phyloP scores from a whole-genome alignment of 768 basidiomycete species.

The Cystoderma amianthinum region DNA sequence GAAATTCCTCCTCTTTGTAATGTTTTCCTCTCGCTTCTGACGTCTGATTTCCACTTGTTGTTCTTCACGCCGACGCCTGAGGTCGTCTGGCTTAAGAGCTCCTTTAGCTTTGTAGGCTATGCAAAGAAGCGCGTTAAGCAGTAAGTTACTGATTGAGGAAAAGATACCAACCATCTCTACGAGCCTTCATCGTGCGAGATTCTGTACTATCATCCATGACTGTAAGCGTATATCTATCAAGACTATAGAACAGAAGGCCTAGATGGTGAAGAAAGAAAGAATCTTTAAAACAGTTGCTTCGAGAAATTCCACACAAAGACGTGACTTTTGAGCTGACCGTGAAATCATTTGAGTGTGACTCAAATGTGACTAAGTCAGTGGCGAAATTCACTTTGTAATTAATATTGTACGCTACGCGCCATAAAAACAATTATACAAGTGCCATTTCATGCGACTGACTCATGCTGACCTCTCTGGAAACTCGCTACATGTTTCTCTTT shows the following conservation, averaged over 20 bases:
- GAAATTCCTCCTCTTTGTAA: conserved; percentile 95
- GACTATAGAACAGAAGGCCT: conserved; percentile 10
- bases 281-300: neutral
- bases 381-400: no score
- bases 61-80: conserved; percentile 94
- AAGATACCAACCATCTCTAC: conserved; percentile 56
- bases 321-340: no score
- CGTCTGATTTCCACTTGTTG: conserved; percentile 98
- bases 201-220: conserved; percentile 39
- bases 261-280: conserved; percentile 23
- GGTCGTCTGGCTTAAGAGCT: conserved; percentile 84
- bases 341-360: no score
- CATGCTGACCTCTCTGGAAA: no score
- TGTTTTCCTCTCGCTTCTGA: conserved; percentile 98
- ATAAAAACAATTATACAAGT: no score
- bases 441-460: no score
- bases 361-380: no score
- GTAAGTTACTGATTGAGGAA: conserved; percentile 18
- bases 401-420: no score
- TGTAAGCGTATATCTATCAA: conserved; percentile 6
- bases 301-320: conserved; percentile 1
- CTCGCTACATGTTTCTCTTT: no score
- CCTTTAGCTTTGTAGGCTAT: conserved; percentile 90
- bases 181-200: conserved; percentile 68
- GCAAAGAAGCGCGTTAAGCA: conserved; percentile 29